Conservation (phyloP, 2,329 filamentous ascomycete genomes). For the Botrytis sinoallii region DNA sequence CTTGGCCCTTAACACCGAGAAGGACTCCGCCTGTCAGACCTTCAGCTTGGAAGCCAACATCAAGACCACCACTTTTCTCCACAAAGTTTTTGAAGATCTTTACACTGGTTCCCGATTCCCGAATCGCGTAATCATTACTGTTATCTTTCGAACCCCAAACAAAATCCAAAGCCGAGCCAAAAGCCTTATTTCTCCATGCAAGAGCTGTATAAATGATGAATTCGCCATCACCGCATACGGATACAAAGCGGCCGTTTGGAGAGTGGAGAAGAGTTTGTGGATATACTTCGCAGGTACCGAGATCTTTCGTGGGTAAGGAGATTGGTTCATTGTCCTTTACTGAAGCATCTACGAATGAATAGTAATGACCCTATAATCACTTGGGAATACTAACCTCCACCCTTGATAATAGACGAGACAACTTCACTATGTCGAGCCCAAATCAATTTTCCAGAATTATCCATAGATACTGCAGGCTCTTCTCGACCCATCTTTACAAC, state of each 20-base stretch:
- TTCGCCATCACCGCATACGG: conserved; percentile 91
- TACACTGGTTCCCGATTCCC: conserved; percentile 89
- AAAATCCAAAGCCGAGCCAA: conserved; percentile 92
- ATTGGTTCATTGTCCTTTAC: conserved; percentile 89
- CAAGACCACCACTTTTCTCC: conserved; percentile 81
- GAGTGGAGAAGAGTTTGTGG: conserved; percentile 92
- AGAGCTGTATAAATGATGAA: conserved; percentile 99
- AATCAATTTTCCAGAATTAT: conserved; percentile 89
- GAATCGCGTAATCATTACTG: conserved; percentile 96
- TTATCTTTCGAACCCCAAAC: conserved; percentile 97
- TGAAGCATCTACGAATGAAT: conserved; percentile 57
- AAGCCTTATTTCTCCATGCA: conserved; percentile 95
- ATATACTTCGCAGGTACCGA: conserved; percentile 95
- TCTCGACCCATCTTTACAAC: conserved; percentile 97
- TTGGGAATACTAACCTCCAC: conserved; percentile 53
- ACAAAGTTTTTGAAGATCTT: conserved; percentile 98
- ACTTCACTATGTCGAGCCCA: conserved; percentile 96
- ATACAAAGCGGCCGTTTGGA: conserved; percentile 87
- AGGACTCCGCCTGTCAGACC: conserved; percentile 85
- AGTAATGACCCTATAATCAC: conserved; percentile 24
- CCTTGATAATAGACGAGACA: conserved; percentile 91
- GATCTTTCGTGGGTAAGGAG: conserved; percentile 83
- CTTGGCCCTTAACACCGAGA: conserved; percentile 91
- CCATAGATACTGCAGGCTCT: conserved; percentile 97
- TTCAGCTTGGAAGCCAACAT: conserved; percentile 94